These are phyloP conservation scores for Penicillium fuscoglaucum DNA, from an alignment of 2,329 filamentous ascomycete genomes.

Conservation along the genomic window DNA sequence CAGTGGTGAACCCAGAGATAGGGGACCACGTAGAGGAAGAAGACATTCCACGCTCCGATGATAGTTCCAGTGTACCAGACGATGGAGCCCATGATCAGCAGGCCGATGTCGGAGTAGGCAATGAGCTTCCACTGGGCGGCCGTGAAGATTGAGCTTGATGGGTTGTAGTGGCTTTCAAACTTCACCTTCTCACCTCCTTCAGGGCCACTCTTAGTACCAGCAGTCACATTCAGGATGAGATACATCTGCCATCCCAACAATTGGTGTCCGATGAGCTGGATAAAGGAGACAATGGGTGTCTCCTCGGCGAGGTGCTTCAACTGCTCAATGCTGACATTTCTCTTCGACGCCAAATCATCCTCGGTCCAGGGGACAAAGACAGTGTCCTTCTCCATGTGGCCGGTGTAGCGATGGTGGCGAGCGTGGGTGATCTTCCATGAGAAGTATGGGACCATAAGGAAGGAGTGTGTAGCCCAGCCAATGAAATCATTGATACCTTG, in stretches of 20 bases:
- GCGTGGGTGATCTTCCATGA: conserved; percentile 71
- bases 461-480: conserved; percentile 66
- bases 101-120: conserved; percentile 60
- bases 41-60: conserved; percentile 58
- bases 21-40: conserved; percentile 62
- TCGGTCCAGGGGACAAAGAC: conserved; percentile 59
- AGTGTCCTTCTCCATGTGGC: conserved; percentile 68
- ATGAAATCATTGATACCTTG: conserved; percentile 59
- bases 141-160: conserved; percentile 62
- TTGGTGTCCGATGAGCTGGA: conserved; percentile 62
- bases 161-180: conserved; percentile 58
- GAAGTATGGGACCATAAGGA: conserved; percentile 69
- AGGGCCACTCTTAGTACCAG: conserved; percentile 51
- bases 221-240: conserved; percentile 59
- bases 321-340: conserved; percentile 52
- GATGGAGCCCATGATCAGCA: conserved; percentile 52
- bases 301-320: conserved; percentile 58
- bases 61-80: conserved; percentile 56
- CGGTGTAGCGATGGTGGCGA: conserved; percentile 68
- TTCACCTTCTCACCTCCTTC: conserved; percentile 17
- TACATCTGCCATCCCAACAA: conserved; percentile 66
- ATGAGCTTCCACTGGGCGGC: conserved; percentile 58
- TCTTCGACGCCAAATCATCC: conserved; percentile 34
- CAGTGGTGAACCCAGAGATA: conserved; percentile 72
- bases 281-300: conserved; percentile 57